Evolutionary conservation across 495 filamentous ascomycete genomes (phyloP).

Genomic region (Melanomma pulvis-pyrius): DNA sequence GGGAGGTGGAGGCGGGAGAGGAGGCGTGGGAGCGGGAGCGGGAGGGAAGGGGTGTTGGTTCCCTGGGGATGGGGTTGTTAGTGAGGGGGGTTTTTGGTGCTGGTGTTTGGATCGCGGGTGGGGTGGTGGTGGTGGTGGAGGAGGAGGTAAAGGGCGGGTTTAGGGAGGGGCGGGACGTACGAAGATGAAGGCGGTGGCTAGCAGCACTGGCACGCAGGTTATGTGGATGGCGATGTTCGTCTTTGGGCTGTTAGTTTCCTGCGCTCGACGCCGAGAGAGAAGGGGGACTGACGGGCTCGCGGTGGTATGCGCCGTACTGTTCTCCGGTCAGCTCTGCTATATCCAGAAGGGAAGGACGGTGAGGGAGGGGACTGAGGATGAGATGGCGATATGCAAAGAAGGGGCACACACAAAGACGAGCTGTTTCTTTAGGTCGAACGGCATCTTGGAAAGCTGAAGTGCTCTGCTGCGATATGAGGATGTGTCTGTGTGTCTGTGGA

Average conservation of each 20-base stretch:
- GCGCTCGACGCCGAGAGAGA: not conserved
- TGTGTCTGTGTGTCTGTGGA: not conserved
- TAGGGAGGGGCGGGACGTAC: constrained; percentile 7
- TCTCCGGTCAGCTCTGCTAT: not conserved
- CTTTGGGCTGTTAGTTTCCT: not conserved
- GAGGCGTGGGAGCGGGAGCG: not conserved
- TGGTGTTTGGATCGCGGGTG: too few relatives aligned
- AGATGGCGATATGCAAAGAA: too few relatives aligned
- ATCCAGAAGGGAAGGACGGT: not conserved
- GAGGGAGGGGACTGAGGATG: too few relatives aligned
- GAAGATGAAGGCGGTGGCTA: constrained; percentile 23
- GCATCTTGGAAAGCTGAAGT: constrained; percentile 5
- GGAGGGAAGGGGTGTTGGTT: constrained; percentile 20
- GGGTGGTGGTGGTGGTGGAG: too few relatives aligned
- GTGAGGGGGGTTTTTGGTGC: too few relatives aligned
- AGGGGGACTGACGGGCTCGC: constrained; percentile 13
- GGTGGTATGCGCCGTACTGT: constrained; percentile 32
- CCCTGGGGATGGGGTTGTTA: constrained; percentile 6
- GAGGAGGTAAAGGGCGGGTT: not conserved
- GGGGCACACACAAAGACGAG: constrained; percentile 18
- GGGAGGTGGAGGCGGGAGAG: constrained; percentile 17
- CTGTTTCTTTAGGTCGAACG: constrained; percentile 25
- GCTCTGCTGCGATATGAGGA: not conserved
- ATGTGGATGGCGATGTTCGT: constrained; percentile 25
- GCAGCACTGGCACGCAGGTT: constrained; percentile 15